Conservation (phyloP, 352 stramenopile genomes). For the Blastocystis sp. region DNA sequence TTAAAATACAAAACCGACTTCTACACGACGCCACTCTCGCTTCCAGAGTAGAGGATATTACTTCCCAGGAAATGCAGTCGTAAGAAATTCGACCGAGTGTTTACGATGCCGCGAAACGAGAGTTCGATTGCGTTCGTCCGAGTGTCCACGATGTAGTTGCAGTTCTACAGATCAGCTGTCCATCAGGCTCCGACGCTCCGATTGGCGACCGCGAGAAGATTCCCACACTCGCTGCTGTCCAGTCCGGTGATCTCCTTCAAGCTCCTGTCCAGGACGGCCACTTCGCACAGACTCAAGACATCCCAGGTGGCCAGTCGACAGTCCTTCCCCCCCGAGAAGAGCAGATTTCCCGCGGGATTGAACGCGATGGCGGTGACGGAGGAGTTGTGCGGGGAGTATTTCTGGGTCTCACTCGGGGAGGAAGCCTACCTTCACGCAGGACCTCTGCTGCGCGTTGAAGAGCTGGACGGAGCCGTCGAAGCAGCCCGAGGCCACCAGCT, state of each 20-base stretch:
- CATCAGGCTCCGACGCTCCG: neutral
- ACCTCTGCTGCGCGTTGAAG: neutral
- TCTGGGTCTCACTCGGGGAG: neutral
- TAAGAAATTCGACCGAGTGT: slow-evolving; percentile 42
- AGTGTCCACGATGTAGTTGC: slow-evolving; percentile 3
- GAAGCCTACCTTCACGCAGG: neutral
- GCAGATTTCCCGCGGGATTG: slow-evolving; percentile 40
- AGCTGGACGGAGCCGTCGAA: slow-evolving; percentile 1
- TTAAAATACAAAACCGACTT: neutral
- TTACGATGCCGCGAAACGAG: slow-evolving; percentile 20
- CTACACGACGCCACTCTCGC: slow-evolving; percentile 17
- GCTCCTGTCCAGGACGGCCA: neutral
- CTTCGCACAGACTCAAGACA: neutral
- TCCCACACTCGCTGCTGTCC: neutral
- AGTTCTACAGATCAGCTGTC: neutral
- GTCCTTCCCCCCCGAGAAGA: neutral
- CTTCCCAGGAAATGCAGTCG: slow-evolving; percentile 4
- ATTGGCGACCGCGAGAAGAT: slow-evolving; percentile 23
- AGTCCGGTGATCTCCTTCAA: slow-evolving; percentile 17
- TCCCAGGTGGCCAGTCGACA: neutral
- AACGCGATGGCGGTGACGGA: neutral
- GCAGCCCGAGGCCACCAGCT: neutral
- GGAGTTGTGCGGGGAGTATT: neutral
- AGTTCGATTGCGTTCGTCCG: slow-evolving; percentile 10
- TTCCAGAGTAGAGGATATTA: slow-evolving; percentile 37